Percentiles rank a stretch among this genome's conserved stretches.
Evolutionary conservation across 2,329 filamentous ascomycete genomes (phyloP).

Genomic region (Pseudocercospora vitis): DNA sequence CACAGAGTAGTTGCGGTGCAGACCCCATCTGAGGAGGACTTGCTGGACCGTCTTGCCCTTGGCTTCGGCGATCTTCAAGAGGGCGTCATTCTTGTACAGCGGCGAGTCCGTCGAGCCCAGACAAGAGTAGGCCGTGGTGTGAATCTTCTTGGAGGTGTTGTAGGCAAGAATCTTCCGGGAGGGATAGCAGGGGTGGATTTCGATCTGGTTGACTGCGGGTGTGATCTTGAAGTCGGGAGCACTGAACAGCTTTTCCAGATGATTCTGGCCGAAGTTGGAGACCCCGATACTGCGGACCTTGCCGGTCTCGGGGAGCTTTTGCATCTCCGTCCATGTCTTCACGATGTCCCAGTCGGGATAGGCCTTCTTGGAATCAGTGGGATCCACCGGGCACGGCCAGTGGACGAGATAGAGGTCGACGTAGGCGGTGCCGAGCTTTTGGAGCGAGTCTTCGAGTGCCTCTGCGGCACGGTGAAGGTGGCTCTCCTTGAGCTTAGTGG

Average conservation of each 20-base stretch:
- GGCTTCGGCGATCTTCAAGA: slow-evolving; percentile 58
- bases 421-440: slow-evolving; percentile 63
- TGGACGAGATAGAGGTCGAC: slow-evolving; percentile 72
- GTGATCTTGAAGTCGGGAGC: slow-evolving; percentile 63
- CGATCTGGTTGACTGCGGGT: slow-evolving; percentile 76
- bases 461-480: slow-evolving; percentile 70
- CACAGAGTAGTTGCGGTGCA: slow-evolving; percentile 77
- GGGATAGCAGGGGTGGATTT: slow-evolving; percentile 77
- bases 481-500: slow-evolving; percentile 80
- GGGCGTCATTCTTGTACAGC: slow-evolving; percentile 64
- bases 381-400: slow-evolving; percentile 67
- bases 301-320: slow-evolving; percentile 59
- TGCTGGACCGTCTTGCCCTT: slow-evolving; percentile 73
- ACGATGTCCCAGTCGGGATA: slow-evolving; percentile 77
- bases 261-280: slow-evolving; percentile 80
- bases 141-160: slow-evolving; percentile 71
- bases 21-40: slow-evolving; percentile 75
- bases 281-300: slow-evolving; percentile 75
- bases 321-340: slow-evolving; percentile 63
- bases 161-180: slow-evolving; percentile 76
- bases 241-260: slow-evolving; percentile 71
- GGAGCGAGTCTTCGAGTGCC: slow-evolving; percentile 60
- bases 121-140: slow-evolving; percentile 72
- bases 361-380: slow-evolving; percentile 64
- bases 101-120: slow-evolving; percentile 70